These are phyloP conservation scores for Endoconidiophora laricicola DNA, from an alignment of 2,329 filamentous ascomycete species.

Conservation along the genomic window DNA sequence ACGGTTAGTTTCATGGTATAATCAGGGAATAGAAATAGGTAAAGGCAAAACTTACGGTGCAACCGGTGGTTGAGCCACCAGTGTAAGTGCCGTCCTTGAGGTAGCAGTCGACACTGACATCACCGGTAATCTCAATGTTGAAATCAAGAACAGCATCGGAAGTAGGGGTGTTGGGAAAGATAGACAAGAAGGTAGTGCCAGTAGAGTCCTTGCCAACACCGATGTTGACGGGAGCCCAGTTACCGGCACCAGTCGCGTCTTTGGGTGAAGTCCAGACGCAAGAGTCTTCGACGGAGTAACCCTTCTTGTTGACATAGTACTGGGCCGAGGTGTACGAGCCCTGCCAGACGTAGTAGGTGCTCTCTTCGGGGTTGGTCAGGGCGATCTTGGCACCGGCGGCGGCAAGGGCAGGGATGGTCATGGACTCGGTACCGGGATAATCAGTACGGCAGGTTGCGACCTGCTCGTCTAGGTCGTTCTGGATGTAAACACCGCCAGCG, in stretches of 20 bases:
- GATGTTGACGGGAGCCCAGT: constrained; percentile 77
- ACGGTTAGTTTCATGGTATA: constrained; percentile 1
- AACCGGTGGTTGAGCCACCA: constrained; percentile 41
- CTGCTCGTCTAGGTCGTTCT: constrained; percentile 52
- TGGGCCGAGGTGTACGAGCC: constrained; percentile 67
- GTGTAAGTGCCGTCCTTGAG: constrained; percentile 48
- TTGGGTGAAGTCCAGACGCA: constrained; percentile 54
- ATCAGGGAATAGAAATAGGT: background rate
- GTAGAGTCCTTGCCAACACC: constrained; percentile 54
- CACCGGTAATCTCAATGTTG: constrained; percentile 60
- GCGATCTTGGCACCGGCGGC: constrained; percentile 39
- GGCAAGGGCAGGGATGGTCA: constrained; percentile 62
- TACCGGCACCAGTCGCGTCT: constrained; percentile 44
- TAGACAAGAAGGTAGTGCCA: constrained; percentile 59
- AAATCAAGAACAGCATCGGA: constrained; percentile 55
- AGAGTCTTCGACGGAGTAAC: constrained; percentile 45
- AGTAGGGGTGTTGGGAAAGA: constrained; percentile 73
- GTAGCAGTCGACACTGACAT: constrained; percentile 41
- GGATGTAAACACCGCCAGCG: constrained; percentile 50
- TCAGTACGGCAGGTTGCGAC: constrained; percentile 84
- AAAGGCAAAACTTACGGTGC: constrained; percentile 55
- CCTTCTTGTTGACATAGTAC: constrained; percentile 88
- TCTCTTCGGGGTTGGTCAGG: constrained; percentile 60
- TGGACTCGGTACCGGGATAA: constrained; percentile 82
- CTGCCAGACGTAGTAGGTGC: constrained; percentile 63